These are phyloP conservation scores for Dryadomyces quercus-mongolicae DNA, from an alignment of 2,329 filamentous ascomycete species.

Conservation along the genomic window DNA sequence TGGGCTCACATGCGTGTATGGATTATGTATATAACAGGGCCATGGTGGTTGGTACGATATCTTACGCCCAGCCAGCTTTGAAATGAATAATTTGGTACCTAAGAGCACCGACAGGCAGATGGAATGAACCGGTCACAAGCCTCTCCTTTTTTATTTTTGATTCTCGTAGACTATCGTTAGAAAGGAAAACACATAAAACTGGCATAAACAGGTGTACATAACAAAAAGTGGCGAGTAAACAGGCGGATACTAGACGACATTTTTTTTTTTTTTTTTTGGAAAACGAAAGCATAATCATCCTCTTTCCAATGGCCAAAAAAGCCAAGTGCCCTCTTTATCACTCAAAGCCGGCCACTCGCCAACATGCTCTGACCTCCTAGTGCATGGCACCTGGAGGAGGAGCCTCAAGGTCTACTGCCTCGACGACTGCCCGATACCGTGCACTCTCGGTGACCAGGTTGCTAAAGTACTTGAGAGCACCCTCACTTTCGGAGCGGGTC, in stretches of 20 bases:
- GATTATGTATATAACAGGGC: neutral
- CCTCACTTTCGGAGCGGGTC: slow-evolving; percentile 69
- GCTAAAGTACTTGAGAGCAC: slow-evolving; percentile 79
- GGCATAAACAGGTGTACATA: neutral
- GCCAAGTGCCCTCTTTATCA: neutral
- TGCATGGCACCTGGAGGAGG: slow-evolving; percentile 6
- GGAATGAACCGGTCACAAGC: neutral
- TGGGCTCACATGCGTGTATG: neutral
- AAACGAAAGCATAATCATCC: neutral
- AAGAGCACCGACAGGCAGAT: neutral
- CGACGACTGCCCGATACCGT: slow-evolving; percentile 35
- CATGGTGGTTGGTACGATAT: neutral
- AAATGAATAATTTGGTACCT: neutral
- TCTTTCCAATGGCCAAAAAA: neutral
- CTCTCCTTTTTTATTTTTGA: neutral
- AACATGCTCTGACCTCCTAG: neutral
- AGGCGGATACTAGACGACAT: neutral
- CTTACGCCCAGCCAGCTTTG: neutral
- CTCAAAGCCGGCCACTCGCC: no score
- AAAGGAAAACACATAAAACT: neutral
- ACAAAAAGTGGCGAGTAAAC: neutral
- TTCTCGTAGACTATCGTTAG: neutral
- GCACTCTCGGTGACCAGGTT: slow-evolving; percentile 63
- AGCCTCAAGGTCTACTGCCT: slow-evolving; percentile 40
- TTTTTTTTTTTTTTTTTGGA: no score